These are phyloP conservation scores for Agarophyton chilense DNA, from an alignment of 23 red algal species.

Conservation along the genomic window DNA sequence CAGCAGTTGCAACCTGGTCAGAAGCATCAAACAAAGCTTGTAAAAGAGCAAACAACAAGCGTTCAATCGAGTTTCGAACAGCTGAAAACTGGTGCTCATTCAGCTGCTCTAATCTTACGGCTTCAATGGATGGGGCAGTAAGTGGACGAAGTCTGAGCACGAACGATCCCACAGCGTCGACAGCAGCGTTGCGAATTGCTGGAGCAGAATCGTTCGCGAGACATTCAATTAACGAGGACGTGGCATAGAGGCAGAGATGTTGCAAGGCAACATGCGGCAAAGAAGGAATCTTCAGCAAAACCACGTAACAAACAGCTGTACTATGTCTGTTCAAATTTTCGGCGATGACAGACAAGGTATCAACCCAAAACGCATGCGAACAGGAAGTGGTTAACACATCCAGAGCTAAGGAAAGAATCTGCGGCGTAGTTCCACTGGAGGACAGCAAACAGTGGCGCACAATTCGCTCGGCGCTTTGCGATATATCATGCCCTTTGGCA, in stretches of 20 bases:
- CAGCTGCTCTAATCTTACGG: slow-evolving; percentile 47
- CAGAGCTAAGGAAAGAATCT: slow-evolving; percentile 26
- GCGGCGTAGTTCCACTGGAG: slow-evolving; percentile 31
- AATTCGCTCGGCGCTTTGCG: slow-evolving; percentile 27
- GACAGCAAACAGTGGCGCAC: slow-evolving; percentile 48
- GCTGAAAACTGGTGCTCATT: slow-evolving; percentile 3
- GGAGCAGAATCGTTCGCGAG: not conserved
- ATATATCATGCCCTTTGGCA: slow-evolving; percentile 39
- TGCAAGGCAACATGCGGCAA: slow-evolving; percentile 53
- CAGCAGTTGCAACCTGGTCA: slow-evolving; percentile 40
- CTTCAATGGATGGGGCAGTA: slow-evolving; percentile 43
- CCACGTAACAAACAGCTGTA: not conserved
- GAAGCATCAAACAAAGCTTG: slow-evolving; percentile 44
- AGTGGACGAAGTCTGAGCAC: slow-evolving; percentile 46
- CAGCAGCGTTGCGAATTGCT: slow-evolving; percentile 24
- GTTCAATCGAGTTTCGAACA: slow-evolving; percentile 39
- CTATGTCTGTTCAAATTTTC: slow-evolving; percentile 24
- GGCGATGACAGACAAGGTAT: slow-evolving; percentile 52
- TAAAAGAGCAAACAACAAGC: slow-evolving; percentile 42
- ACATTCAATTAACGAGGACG: slow-evolving; percentile 13
- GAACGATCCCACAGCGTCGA: not conserved
- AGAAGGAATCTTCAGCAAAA: slow-evolving; percentile 36
- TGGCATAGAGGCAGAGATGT: slow-evolving; percentile 53
- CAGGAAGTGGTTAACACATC: slow-evolving; percentile 35
- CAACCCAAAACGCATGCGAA: slow-evolving; percentile 39